Conservation (phyloP, 306 rosid genomes). For the Ormosia semicastrata region DNA sequence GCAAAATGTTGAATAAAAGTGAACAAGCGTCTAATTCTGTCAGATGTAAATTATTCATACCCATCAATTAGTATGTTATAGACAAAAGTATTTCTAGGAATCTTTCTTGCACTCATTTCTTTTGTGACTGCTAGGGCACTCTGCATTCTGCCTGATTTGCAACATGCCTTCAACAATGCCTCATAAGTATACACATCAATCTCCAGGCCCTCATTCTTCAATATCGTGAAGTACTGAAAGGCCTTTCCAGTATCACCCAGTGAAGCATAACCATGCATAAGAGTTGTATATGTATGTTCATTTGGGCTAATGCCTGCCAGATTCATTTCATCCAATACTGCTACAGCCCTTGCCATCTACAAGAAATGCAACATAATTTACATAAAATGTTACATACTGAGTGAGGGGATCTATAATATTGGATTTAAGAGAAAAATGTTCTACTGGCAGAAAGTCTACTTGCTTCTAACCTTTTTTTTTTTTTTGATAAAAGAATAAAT, state of each 20-base stretch:
- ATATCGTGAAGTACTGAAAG: conserved; percentile 66
- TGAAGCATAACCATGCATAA: conserved; percentile 96
- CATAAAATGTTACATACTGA: conserved; percentile 6
- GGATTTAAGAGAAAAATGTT: neutral
- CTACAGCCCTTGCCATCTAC: conserved; percentile 85
- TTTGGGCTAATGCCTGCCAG: conserved; percentile 79
- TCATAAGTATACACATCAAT: conserved; percentile 84
- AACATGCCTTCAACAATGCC: conserved; percentile 95
- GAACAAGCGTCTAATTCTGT: neutral
- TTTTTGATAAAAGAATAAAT: no score
- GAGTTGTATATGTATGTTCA: conserved; percentile 86
- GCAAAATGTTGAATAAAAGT: neutral
- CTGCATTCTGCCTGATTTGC: conserved; percentile 99
- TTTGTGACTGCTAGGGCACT: conserved; percentile 92
- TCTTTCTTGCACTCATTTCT: conserved; percentile 80
- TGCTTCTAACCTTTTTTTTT: neutral
- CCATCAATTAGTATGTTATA: conserved; percentile 96
- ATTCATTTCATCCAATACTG: conserved; percentile 82
- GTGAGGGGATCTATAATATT: neutral
- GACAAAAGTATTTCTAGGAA: conserved; percentile 85
- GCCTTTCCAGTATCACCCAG: conserved; percentile 93
- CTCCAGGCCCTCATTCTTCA: conserved; percentile 82
- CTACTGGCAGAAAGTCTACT: neutral
- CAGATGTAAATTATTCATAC: conserved; percentile 44
- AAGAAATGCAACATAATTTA: conserved; percentile 31